Evolutionary conservation across 1,284 basidiomycete species (phyloP).

Genomic region (Heterobasidion irregulare): DNA sequence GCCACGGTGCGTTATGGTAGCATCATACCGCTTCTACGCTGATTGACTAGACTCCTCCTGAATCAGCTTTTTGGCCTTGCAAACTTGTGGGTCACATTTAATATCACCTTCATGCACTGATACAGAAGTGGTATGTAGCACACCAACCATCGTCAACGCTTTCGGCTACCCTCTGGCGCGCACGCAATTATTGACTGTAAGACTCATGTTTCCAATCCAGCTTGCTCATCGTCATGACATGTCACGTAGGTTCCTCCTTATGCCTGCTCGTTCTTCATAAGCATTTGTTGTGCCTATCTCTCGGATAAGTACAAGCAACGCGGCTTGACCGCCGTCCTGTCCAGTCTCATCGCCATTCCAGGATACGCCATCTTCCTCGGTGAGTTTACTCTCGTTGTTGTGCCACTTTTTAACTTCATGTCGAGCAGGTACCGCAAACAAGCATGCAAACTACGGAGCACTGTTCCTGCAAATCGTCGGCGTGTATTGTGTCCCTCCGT

Average conservation of each 20-base stretch:
- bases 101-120: neutral
- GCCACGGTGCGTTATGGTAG: conserved; percentile 10
- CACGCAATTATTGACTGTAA: conserved; percentile 23
- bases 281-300: conserved; percentile 30
- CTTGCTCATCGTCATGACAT: neutral
- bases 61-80: conserved; percentile 14
- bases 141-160: conserved; percentile 26
- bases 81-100: conserved; percentile 13
- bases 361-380: conserved; percentile 43
- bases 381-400: conserved; percentile 12
- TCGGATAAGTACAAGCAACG: conserved; percentile 37
- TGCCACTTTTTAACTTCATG: neutral
- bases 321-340: conserved; percentile 27
- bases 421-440: neutral
- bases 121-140: conserved; percentile 6
- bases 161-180: conserved; percentile 21
- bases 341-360: conserved; percentile 26
- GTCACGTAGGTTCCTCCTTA: conserved; percentile 9
- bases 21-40: neutral
- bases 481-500: neutral
- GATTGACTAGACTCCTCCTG: neutral
- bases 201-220: neutral
- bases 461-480: neutral
- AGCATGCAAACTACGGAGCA: neutral
- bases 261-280: conserved; percentile 16